Percentiles rank a stretch among this genome's conserved stretches.
Conservation (phyloP, 1,284 basidiomycete genomes). For the Crepidotus sp. region DNA sequence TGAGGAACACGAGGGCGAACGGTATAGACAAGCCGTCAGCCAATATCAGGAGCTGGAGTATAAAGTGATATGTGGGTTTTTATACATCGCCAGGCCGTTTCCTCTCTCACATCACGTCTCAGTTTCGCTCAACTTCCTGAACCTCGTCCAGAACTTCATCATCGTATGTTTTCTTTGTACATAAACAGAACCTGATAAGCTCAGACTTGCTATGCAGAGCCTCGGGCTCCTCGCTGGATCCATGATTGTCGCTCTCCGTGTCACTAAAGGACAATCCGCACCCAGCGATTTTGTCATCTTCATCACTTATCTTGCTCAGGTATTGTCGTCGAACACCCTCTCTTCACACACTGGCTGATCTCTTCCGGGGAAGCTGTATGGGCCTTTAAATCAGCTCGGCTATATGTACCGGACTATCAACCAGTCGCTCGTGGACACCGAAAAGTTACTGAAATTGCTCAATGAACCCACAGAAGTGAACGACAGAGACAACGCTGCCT, state of each 20-base stretch:
- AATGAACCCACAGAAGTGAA: constrained; percentile 76
- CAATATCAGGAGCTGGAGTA: constrained; percentile 73
- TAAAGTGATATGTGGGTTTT: constrained; percentile 55
- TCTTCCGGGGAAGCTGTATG: constrained; percentile 48
- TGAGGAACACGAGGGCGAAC: constrained; percentile 69
- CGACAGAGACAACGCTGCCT: constrained; percentile 68
- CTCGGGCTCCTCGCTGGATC: constrained; percentile 71
- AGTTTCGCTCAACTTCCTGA: constrained; percentile 67
- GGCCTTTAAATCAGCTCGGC: constrained; percentile 65
- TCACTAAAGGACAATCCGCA: constrained; percentile 41
- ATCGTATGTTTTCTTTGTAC: constrained; percentile 28
- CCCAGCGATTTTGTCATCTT: constrained; percentile 68
- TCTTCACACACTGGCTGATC: constrained; percentile 4
- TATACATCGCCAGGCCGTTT: neutral
- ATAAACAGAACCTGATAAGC: neutral
- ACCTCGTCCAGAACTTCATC: constrained; percentile 73
- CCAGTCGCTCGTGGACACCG: constrained; percentile 71
- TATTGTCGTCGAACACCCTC: constrained; percentile 22
- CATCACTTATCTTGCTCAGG: constrained; percentile 72
- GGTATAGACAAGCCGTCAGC: constrained; percentile 67
- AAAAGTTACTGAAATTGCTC: constrained; percentile 65
- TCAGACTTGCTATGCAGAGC: constrained; percentile 38
- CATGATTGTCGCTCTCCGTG: constrained; percentile 62
- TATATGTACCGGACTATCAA: constrained; percentile 68
- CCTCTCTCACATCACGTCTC: constrained; percentile 4